Base-by-base conservation (phyloP, 2,329 filamentous ascomycete species). In the Epichloe elymi region DNA sequence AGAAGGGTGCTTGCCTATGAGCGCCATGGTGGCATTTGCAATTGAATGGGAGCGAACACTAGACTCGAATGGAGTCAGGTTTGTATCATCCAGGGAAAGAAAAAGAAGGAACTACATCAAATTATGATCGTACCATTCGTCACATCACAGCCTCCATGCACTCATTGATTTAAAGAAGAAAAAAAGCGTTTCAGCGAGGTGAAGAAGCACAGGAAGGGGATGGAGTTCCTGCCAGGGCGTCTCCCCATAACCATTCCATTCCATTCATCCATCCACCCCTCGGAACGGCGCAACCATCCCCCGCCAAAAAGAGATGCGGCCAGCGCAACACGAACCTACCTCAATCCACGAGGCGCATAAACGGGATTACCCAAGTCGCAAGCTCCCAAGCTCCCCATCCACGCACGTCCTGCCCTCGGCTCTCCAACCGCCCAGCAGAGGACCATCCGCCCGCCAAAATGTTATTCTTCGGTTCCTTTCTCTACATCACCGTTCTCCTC, bases 401-500 rank as follows among this genome's bases (percentile, higher is more conserved):
- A 26, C 23, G 23, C 19, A 41, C 19, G 17, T 19, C 39, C 38
- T 20, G 33, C 39, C 20, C 20, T 15, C 46, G 26, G 14, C 37
- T 35, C 36, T 20, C 43, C 48, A 39, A 39, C 53, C 41, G 26
- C 36, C 41, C 37, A n/a, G 35, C 42, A 48, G 15, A 8, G 30
- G 30, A 8, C 45, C 43, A 11, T 15, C 17, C n/a, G n/a, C 37
- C 12, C 33, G 7, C 56, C 61, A 63, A 51, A 48, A 87, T 88
- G 83, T 73, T 88, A 57, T 78, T 90, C 72, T 71, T 80, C 56
- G 76, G 77, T 50, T 86, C 82, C 61, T 76, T 93, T 53, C 74
- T 93, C 66, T 90, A 91, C 67, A 65, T 91, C 58, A 78, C 82
- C 59, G 76, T 95, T 65, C 87, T 97, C 63, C 79, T 97, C 65